These are phyloP conservation scores for Mariannaea elegans DNA, from an alignment of 2,329 filamentous ascomycete species.

Conservation along the genomic window DNA sequence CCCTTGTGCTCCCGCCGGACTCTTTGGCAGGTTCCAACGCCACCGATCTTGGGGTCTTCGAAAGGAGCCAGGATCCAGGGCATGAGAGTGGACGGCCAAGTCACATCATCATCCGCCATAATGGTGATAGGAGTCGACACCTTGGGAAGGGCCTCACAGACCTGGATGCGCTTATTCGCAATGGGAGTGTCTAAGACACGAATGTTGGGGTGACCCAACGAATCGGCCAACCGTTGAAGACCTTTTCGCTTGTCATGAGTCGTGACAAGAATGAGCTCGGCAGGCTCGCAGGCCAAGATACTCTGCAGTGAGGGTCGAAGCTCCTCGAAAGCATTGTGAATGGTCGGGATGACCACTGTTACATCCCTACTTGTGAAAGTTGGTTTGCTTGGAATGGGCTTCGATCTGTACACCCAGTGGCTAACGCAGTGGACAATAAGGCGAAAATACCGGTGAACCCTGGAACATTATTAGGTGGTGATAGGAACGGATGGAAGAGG, in stretches of 20 bases:
- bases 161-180: slow-evolving; percentile 94
- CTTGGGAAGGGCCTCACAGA: slow-evolving; percentile 88
- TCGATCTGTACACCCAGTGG: slow-evolving; percentile 88
- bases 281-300: slow-evolving; percentile 74
- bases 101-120: slow-evolving; percentile 95
- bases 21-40: slow-evolving; percentile 91
- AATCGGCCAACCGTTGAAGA: slow-evolving; percentile 72
- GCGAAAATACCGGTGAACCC: slow-evolving; percentile 87
- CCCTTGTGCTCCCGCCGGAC: slow-evolving; percentile 74
- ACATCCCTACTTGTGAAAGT: slow-evolving; percentile 83
- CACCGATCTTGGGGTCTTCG: slow-evolving; percentile 83
- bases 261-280: slow-evolving; percentile 84
- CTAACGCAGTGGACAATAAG: slow-evolving; percentile 85
- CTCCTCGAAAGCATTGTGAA: slow-evolving; percentile 87
- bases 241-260: slow-evolving; percentile 80
- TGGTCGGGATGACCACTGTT: slow-evolving; percentile 92
- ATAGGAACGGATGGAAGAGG: not conserved
- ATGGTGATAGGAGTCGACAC: slow-evolving; percentile 86
- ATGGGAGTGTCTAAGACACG: slow-evolving; percentile 80
- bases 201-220: slow-evolving; percentile 68
- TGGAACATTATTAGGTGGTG: slow-evolving; percentile 48
- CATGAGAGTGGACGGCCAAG: slow-evolving; percentile 85
- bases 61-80: slow-evolving; percentile 95
- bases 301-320: slow-evolving; percentile 82
- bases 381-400: slow-evolving; percentile 83